Evolutionary conservation across 2,329 filamentous ascomycete genomes (phyloP), one percentile per base, ranked within the genome.

Genomic region (Aspergillus sp.): DNA sequence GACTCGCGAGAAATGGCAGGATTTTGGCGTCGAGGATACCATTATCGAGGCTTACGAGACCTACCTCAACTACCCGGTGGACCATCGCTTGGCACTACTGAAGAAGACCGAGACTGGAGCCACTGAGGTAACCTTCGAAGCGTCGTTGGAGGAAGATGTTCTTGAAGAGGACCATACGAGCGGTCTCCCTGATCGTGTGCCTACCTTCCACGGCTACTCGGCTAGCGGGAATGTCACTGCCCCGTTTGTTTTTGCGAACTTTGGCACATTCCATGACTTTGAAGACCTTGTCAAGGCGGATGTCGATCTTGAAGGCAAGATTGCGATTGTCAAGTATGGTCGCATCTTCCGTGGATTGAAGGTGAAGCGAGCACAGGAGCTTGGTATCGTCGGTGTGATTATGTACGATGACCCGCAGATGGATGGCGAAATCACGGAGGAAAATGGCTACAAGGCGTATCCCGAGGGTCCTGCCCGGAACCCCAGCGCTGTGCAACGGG

Each of bases 181-280:
- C 15, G 79, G 82, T 19, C 73, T 89, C 41, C 69, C 79, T 7
- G 79, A 90, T 59, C 77, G 88, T 25, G 79, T 97, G 20, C 90
- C 91, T 1, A 91, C 86, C 0, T 97, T 97, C 73, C 91, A 97
- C 63, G 93, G 91, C 46, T 97, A 96, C 68, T 95, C 89, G 3
- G 90, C 90, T 4, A 90, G 78, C 51, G 91, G 91, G 23, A 95
- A 97, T 65, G 91, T 94, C 43, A 96, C 91, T 0, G 89, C 82
- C 2, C 80, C 82, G 12, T 93, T 88, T 55, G 87, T 95, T 27
- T 97, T 85, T 61, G 89, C 88, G 64, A 96, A 96, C 68, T 95
- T 93, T 61, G 91, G 90, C 45, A 93, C 87, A 0, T 94, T 84
- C 62, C 72, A 79, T 54, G 91, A 97, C 64, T 97, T 84, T 55